Conservation (phyloP, 768 basidiomycete genomes). For the Calvatia gigantea region DNA sequence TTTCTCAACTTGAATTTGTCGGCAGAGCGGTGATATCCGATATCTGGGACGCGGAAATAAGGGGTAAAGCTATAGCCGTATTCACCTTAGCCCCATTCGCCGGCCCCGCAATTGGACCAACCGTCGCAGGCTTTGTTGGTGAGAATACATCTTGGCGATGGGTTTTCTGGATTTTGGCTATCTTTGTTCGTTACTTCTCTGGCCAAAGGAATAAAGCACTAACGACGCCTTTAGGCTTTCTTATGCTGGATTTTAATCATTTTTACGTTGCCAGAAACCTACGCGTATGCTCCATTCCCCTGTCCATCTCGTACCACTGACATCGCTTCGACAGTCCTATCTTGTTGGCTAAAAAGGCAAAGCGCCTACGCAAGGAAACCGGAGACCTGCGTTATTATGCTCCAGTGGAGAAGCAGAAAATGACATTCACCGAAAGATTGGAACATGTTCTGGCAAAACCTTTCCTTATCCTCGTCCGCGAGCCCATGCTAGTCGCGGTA, state of each 20-base stretch:
- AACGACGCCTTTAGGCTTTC: constrained; percentile 34
- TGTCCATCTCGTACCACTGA: neutral
- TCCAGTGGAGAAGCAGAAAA: constrained; percentile 40
- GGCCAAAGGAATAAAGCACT: neutral
- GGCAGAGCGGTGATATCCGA: constrained; percentile 50
- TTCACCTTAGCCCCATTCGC: constrained; percentile 67
- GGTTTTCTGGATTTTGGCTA: constrained; percentile 62
- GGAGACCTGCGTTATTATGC: constrained; percentile 51
- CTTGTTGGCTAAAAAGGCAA: constrained; percentile 51
- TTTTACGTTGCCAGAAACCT: constrained; percentile 68
- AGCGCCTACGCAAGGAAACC: constrained; percentile 45
- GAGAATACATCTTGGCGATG: constrained; percentile 56
- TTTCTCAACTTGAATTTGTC: no score
- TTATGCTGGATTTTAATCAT: constrained; percentile 44
- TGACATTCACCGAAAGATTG: constrained; percentile 34
- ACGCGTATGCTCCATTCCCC: constrained; percentile 33
- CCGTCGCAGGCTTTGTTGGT: constrained; percentile 45
- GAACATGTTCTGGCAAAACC: constrained; percentile 53
- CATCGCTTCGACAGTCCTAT: constrained; percentile 37
- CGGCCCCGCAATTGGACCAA: constrained; percentile 59
- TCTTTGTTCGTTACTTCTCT: constrained; percentile 40
- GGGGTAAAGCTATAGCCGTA: constrained; percentile 63
- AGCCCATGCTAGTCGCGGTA: constrained; percentile 64
- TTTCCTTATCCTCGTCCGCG: constrained; percentile 58
- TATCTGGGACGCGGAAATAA: constrained; percentile 57